Conservation (phyloP, 495 filamentous ascomycete species). For the Lindgomyces ingoldianus region DNA sequence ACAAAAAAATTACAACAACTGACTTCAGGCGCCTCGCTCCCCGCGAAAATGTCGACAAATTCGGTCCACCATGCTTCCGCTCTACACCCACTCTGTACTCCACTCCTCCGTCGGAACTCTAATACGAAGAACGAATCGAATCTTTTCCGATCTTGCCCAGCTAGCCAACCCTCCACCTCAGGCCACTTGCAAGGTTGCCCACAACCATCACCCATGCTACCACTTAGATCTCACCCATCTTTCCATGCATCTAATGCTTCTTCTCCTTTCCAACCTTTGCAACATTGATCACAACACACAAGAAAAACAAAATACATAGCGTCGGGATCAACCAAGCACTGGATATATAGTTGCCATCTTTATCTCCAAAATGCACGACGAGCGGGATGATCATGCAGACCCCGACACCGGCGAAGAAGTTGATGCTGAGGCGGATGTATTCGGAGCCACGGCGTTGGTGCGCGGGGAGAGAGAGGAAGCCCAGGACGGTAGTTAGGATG, state of each 20-base stretch:
- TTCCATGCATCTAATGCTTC: conserved; percentile 6
- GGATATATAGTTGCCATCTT: conserved; percentile 3
- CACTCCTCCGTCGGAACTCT: no score
- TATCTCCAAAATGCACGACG: background rate
- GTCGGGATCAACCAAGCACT: conserved; percentile 35
- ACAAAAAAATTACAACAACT: no score
- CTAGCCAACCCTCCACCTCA: no score
- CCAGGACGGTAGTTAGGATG: conserved; percentile 47
- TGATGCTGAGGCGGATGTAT: conserved; percentile 23
- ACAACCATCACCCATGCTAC: background rate
- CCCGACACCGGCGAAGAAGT: conserved; percentile 26
- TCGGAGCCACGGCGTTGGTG: conserved; percentile 9
- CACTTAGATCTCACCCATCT: background rate
- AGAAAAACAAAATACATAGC: conserved; percentile 18
- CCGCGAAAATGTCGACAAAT: no score
- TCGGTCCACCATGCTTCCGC: no score
- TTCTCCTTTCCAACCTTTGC: conserved; percentile 13
- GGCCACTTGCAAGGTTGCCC: no score
- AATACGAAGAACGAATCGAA: no score
- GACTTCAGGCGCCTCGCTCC: no score
- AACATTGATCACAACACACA: conserved; percentile 25
- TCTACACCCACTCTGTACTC: no score
- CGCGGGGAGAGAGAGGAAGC: conserved; percentile 38
- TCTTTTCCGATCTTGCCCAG: no score
- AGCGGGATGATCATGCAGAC: conserved; percentile 25